Evolutionary conservation across 768 basidiomycete genomes (phyloP), one percentile per base, ranked within the genome.

Genomic region (Leucocoprinus birnbaumii): DNA sequence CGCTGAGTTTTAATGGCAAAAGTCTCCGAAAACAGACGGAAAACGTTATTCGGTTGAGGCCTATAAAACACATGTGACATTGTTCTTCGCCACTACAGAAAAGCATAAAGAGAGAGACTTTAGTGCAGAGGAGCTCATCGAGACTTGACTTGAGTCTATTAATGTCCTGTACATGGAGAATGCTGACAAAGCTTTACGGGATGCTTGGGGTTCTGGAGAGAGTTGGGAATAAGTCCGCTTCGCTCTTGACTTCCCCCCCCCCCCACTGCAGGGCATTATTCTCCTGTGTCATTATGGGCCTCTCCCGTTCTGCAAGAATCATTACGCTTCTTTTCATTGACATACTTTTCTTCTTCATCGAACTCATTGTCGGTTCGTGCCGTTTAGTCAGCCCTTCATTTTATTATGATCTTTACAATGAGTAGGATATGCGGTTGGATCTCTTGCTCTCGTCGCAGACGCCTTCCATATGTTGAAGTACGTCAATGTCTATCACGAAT

Each of bases 401-500:
- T 27, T 47, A 31, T 25, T 61, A 51, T 59, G 56, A 48, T 60
- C 21, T 57, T 59, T 35, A 58, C 56, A 58, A 19, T 51, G 58
- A 53, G 58, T 57, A 89, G 94, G 95, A 40, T 96, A 96, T 85
- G 85, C 89, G n/a, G 93, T 97, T 53, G 94, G 94, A 26, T 96
- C 94, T 0, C 83, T 98, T 1, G 95, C 95, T 1, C 86, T 98
- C 51, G 86, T 99, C 45, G 96, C 96, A 7, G 96, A 98, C 73
- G 90, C 89, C 61, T 98, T 98, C 71, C 96, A 98, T 73, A 98
- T 97, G 95, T 86, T 98, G 73, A 98, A 98, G 94, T 95, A 60
- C 58, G 86, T 72, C 42, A 48, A 43, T 46, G 37, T 35, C 24
- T 51, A 51, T 55, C 44, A 58, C 24, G 16, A 48, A 42, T 25